Conservation (phyloP, 1,284 basidiomycete species). For the Pseudozyma tsukubaensis region DNA sequence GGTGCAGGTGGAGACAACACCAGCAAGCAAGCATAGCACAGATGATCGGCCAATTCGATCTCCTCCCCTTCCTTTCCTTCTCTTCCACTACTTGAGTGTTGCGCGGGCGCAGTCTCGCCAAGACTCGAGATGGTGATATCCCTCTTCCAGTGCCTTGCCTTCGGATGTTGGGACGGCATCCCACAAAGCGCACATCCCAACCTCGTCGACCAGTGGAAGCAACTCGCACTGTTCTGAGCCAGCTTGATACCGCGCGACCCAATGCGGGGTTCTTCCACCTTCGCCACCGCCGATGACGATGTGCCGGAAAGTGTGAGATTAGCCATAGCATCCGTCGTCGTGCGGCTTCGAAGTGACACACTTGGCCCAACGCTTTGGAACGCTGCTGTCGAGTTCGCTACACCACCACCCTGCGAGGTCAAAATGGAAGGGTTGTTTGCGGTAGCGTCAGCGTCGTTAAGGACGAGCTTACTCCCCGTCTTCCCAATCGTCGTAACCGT, state of each 20-base stretch:
- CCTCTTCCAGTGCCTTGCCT: conserved; percentile 58
- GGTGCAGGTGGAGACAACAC: conserved; percentile 15
- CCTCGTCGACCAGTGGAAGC: conserved; percentile 17
- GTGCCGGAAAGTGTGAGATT: background rate
- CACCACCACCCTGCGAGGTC: background rate
- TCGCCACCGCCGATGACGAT: no score
- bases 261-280: conserved; percentile 33
- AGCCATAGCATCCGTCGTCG: conserved; percentile 7
- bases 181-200: conserved; percentile 59
- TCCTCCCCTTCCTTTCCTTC: background rate
- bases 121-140: conserved; percentile 52
- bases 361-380: conserved; percentile 46
- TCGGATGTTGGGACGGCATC: conserved; percentile 46
- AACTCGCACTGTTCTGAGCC: conserved; percentile 45
- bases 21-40: conserved; percentile 38
- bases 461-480: conserved; percentile 63
- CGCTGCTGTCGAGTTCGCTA: conserved; percentile 11
- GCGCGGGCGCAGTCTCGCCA: conserved; percentile 16
- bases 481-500: conserved; percentile 62
- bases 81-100: background rate
- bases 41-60: conserved; percentile 27
- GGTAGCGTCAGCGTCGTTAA: conserved; percentile 14
- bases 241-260: conserved; percentile 50
- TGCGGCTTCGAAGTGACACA: conserved; percentile 16
- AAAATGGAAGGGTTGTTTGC: no score